These are phyloP conservation scores for Macrocybe sp. DNA, from an alignment of 1,284 basidiomycete genomes.

Conservation along the genomic window DNA sequence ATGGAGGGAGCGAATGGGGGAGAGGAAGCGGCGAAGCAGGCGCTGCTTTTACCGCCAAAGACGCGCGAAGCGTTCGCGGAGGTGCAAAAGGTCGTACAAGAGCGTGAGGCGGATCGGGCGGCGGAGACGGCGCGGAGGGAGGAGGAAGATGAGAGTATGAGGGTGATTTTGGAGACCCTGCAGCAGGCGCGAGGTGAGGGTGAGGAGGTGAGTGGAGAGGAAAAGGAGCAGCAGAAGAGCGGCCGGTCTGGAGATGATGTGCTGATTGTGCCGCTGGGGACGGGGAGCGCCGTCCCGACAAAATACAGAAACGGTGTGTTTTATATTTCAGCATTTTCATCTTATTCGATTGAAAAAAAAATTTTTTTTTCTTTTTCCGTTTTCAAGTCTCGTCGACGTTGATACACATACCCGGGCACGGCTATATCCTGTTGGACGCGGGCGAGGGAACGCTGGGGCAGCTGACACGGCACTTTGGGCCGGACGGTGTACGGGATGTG, in stretches of 20 bases:
- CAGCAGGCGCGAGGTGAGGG: too few relatives aligned
- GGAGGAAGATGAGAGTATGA: too few relatives aligned
- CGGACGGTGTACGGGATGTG: constrained; percentile 51
- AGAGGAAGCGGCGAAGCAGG: too few relatives aligned
- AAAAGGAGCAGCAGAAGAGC: too few relatives aligned
- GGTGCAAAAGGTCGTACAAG: too few relatives aligned
- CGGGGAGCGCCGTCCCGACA: constrained; percentile 82
- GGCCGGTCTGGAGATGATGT: constrained; percentile 54
- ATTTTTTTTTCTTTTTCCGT: background rate
- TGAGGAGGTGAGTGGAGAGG: too few relatives aligned
- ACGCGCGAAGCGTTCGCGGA: too few relatives aligned
- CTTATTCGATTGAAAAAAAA: background rate
- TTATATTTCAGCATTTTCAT: background rate
- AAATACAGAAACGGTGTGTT: constrained; percentile 78
- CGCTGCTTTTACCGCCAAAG: too few relatives aligned
- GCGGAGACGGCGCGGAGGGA: too few relatives aligned
- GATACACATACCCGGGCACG: constrained; percentile 61
- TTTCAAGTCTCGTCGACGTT: constrained; percentile 70
- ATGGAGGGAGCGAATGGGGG: too few relatives aligned
- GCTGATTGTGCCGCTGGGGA: constrained; percentile 77
- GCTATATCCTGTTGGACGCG: constrained; percentile 80
- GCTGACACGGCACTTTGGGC: constrained; percentile 74
- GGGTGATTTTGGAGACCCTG: too few relatives aligned
- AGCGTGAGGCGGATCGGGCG: too few relatives aligned
- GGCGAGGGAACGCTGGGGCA: constrained; percentile 95